Conservation (phyloP, 768 basidiomycete species). For the Rhodosporidiobolus sp. region DNA sequence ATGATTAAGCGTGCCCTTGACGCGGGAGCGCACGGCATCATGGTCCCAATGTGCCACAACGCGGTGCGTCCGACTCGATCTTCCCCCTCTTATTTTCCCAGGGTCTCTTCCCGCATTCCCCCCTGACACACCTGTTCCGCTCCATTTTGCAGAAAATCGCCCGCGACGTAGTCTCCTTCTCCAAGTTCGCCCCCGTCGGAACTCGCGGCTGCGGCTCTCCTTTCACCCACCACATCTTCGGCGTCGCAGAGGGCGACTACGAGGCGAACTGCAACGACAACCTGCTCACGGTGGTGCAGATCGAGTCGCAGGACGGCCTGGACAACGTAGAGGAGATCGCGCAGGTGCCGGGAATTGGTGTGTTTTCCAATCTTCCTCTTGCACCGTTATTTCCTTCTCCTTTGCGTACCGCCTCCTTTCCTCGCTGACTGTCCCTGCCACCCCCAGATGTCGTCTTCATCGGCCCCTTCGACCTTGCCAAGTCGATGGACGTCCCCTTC, state of each 20-base stretch:
- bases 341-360: conserved; percentile 45
- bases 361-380: neutral
- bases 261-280: conserved; percentile 45
- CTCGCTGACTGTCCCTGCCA: no score
- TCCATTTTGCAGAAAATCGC: neutral
- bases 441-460: conserved; percentile 47
- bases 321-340: conserved; percentile 49
- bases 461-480: conserved; percentile 49
- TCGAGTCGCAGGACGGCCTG: conserved; percentile 46
- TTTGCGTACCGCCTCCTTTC: neutral
- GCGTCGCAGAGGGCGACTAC: conserved; percentile 44
- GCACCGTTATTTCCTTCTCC: neutral
- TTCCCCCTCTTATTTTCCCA: no score
- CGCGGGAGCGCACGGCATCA: conserved; percentile 49
- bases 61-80: conserved; percentile 15
- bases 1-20: conserved; percentile 51
- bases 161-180: conserved; percentile 33
- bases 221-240: conserved; percentile 47
- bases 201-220: conserved; percentile 49
- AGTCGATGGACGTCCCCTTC: conserved; percentile 44
- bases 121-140: conserved; percentile 26
- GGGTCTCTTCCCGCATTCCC: conserved; percentile 30
- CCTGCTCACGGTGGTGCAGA: conserved; percentile 48
- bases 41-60: conserved; percentile 48
- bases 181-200: conserved; percentile 41